Conservation (phyloP, 345 rosid genomes). For the Citrus mangshanensis region DNA sequence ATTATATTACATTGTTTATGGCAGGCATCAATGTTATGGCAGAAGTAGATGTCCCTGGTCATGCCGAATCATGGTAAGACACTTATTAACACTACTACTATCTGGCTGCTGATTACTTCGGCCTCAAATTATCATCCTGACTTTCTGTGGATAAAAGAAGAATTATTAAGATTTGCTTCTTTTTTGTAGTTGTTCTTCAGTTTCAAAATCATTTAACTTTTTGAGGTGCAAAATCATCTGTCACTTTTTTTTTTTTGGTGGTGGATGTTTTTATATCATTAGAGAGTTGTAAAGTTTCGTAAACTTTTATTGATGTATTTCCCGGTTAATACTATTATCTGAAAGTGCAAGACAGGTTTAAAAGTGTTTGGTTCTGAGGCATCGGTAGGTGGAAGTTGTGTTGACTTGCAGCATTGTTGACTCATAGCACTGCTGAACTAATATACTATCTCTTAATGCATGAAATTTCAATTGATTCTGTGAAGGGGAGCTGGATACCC, state of each 20-base stretch:
- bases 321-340: background rate
- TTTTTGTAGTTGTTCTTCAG: background rate
- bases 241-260: background rate
- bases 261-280: background rate
- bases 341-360: background rate
- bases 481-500: conserved; percentile 95
- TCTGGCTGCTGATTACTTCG: background rate
- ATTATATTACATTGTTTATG: conserved; percentile 14
- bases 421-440: background rate
- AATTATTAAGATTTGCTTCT: background rate
- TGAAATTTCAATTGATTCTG: conserved; percentile 13
- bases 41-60: conserved; percentile 96
- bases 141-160: background rate
- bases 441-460: background rate
- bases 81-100: conserved; percentile 1
- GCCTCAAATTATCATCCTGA: background rate
- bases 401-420: background rate
- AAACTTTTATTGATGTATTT: background rate
- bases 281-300: background rate
- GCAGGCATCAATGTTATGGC: conserved; percentile 96
- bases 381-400: background rate
- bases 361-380: background rate
- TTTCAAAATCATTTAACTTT: background rate
- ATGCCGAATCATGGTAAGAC: conserved; percentile 88
- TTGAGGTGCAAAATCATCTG: background rate